Evolutionary conservation across 202 grass and related monocot genomes (phyloP), one percentile per base, ranked within the genome.

Genomic region (Saccharum hybrid): DNA sequence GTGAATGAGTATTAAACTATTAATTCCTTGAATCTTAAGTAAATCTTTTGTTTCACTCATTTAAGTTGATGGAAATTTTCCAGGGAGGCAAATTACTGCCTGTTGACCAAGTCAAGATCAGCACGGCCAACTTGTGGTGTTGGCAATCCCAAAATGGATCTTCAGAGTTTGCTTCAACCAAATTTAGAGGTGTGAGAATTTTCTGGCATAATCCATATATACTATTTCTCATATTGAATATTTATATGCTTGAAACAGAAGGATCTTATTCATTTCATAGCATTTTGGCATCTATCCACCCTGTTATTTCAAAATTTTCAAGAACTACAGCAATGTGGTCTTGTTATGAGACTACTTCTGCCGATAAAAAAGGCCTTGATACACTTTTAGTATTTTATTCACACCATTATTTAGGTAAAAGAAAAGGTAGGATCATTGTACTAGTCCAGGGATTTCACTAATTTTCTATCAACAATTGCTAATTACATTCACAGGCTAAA

Each of bases 401-500:
- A 43, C 4, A 42, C 19, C 16, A 81, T 81, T 52, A 22, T 61
- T 81, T 81, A 45, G 6, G 33, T 59, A 22, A 22, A 54, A 59
- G 8, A n/a, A 81, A 42, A 49, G 1, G 60, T 46, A 4, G 41
- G 42, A 66, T 30, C 41, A 30, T 19, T 48, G 14, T 63, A 63
- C 21, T 51, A 5, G 39, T 72, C 67, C 66, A 49, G 15, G 42
- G 71, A 51, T 71, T 80, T 34, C 41, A 43, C 9, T 21, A 5
- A 72, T 13, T 85, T 68, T 68, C 23, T 69, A 21, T 52, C n/a
- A 57, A 64, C 40, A 54, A 63, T 82, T 2, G 5, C 30, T 61
- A 65, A 38, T 60, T 64, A 19, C 64, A 51, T 74, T 63, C 70
- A 30, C 80, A 92, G 84, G 38, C 51, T 64, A 87, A 84, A 74